Percentiles rank a stretch among this genome's conserved stretches.
Evolutionary conservation across 2,329 filamentous ascomycete genomes (phyloP).

Genomic region (Nectriaceae sp.): DNA sequence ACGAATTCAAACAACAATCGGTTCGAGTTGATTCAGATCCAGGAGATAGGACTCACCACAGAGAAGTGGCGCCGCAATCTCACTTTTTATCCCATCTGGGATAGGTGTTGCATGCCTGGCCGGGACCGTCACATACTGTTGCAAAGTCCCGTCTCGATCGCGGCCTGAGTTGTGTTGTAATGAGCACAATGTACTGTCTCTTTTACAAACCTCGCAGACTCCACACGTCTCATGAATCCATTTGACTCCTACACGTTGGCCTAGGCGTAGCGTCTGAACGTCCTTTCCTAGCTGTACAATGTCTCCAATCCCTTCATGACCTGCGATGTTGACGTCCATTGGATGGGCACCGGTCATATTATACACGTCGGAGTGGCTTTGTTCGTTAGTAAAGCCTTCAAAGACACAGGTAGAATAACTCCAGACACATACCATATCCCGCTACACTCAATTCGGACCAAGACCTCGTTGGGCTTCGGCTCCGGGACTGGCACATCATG

Average conservation of each 20-base stretch:
- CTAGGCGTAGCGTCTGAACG: constrained; percentile 1
- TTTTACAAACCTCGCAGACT: constrained; percentile 3
- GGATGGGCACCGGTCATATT: constrained; percentile 6
- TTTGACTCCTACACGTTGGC: constrained; percentile 3
- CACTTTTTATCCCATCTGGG: constrained; percentile 2
- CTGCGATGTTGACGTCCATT: constrained; percentile 7
- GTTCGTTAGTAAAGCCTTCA: neutral
- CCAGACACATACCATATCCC: constrained; percentile 1
- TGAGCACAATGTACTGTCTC: constrained; percentile 1
- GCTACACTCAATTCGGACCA: constrained; percentile 6
- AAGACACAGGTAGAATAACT: neutral
- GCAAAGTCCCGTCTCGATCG: constrained; percentile 3
- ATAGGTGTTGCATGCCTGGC: constrained; percentile 3
- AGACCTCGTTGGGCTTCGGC: constrained; percentile 3
- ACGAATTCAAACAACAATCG: neutral
- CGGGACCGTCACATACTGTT: constrained; percentile 6
- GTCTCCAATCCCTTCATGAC: constrained; percentile 6
- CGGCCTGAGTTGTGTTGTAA: constrained; percentile 4
- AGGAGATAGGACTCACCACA: constrained; percentile 1
- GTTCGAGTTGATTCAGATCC: neutral
- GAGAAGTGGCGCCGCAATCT: constrained; percentile 6
- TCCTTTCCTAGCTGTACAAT: constrained; percentile 5
- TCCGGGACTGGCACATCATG: constrained; percentile 7
- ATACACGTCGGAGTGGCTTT: constrained; percentile 7
- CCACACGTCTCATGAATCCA: constrained; percentile 1